These are phyloP conservation scores for Alternaria gaisen DNA, from an alignment of 2,329 filamentous ascomycete species.

Conservation along the genomic window DNA sequence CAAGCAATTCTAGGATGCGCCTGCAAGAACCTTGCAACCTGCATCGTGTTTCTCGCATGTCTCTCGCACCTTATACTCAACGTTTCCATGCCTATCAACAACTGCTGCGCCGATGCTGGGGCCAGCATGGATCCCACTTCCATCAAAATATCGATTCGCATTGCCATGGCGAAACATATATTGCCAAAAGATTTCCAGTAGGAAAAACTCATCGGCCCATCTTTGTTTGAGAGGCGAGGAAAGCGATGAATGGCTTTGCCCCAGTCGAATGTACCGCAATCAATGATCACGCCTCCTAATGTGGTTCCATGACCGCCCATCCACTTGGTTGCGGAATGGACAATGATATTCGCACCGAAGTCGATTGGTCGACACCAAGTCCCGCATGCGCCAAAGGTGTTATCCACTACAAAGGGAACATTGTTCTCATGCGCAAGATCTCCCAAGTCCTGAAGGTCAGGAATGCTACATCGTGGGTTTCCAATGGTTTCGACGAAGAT, in stretches of 20 bases:
- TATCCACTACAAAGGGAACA: slow-evolving; percentile 37
- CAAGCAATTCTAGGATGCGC: slow-evolving; percentile 31
- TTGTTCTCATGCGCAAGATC: slow-evolving; percentile 27
- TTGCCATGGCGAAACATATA: not conserved
- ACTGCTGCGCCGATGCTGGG: slow-evolving; percentile 25
- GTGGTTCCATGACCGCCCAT: slow-evolving; percentile 42
- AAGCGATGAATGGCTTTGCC: slow-evolving; percentile 26
- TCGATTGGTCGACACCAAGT: slow-evolving; percentile 31
- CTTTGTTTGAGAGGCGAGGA: slow-evolving; percentile 24
- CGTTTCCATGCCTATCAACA: slow-evolving; percentile 31
- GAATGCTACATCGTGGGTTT: slow-evolving; percentile 34
- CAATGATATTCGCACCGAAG: slow-evolving; percentile 39
- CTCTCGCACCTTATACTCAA: slow-evolving; percentile 33
- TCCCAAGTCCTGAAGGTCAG: slow-evolving; percentile 30
- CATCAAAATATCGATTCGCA: slow-evolving; percentile 36
- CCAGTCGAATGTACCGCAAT: slow-evolving; percentile 42
- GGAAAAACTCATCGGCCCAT: not conserved
- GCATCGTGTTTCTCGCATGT: slow-evolving; percentile 33
- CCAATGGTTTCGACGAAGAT: slow-evolving; percentile 38
- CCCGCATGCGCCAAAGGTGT: slow-evolving; percentile 40
- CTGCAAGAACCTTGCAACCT: slow-evolving; percentile 34
- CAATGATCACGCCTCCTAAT: slow-evolving; percentile 40
- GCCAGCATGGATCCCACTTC: slow-evolving; percentile 32
- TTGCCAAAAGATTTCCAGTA: not conserved
- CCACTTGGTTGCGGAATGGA: slow-evolving; percentile 41